Evolutionary conservation across 2,329 filamentous ascomycete genomes (phyloP).

Genomic region (Aspergillus awamori): DNA sequence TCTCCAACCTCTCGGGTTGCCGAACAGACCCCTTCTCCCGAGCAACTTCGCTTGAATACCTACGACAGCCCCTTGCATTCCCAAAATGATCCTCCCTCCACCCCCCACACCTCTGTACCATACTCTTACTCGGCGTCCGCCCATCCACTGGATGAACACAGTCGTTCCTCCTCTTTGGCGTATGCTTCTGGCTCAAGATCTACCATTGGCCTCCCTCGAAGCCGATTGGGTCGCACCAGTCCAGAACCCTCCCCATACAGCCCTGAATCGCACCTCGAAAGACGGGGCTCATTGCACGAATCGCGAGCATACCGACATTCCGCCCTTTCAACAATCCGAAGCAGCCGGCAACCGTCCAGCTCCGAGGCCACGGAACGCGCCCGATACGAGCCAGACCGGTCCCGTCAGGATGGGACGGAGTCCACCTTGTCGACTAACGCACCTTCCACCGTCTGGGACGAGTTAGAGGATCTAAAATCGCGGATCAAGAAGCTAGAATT

Average conservation of each 20-base stretch:
- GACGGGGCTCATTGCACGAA: slow-evolving; percentile 38
- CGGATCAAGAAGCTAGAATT: slow-evolving; percentile 87
- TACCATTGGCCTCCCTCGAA: slow-evolving; percentile 39
- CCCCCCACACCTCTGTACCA: slow-evolving; percentile 30
- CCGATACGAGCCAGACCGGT: slow-evolving; percentile 37
- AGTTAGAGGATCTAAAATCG: slow-evolving; percentile 92
- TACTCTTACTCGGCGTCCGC: slow-evolving; percentile 38
- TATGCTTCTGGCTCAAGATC: slow-evolving; percentile 40
- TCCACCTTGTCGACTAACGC: slow-evolving; percentile 87
- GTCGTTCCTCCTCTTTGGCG: slow-evolving; percentile 38
- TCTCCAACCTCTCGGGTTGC: slow-evolving; percentile 36
- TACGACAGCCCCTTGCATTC: slow-evolving; percentile 40
- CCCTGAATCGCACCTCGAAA: slow-evolving; percentile 32
- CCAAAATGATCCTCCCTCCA: slow-evolving; percentile 36
- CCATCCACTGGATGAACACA: slow-evolving; percentile 44
- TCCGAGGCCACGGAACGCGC: slow-evolving; percentile 40
- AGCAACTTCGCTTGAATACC: slow-evolving; percentile 37
- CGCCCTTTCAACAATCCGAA: slow-evolving; percentile 38
- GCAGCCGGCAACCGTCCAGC: slow-evolving; percentile 38
- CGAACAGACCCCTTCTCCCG: slow-evolving; percentile 41
- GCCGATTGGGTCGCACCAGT: slow-evolving; percentile 40
- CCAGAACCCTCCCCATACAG: slow-evolving; percentile 40
- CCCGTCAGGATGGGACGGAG: slow-evolving; percentile 68
- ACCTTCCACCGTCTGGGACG: slow-evolving; percentile 95
- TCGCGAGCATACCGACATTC: slow-evolving; percentile 39